Evolutionary conservation across 2,329 filamentous ascomycete species (phyloP).

Genomic region (Microsporum audouinii): DNA sequence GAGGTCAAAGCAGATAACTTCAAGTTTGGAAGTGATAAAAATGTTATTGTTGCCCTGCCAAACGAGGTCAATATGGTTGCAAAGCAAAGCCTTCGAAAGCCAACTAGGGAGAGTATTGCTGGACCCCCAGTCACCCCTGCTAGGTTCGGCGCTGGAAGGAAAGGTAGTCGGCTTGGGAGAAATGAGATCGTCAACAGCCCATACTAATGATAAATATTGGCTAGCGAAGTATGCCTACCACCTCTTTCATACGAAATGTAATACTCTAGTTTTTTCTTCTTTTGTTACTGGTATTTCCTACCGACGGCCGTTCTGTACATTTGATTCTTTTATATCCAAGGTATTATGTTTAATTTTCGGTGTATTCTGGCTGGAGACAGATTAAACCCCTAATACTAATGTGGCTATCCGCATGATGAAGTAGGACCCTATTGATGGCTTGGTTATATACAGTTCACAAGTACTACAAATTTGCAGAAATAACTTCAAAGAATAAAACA

Average conservation of each 20-base stretch:
- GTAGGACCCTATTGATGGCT: not conserved
- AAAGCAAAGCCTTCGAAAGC: slow-evolving; percentile 70
- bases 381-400: not conserved
- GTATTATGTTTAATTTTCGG: not conserved
- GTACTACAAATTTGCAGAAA: too few species aligned
- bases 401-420: not conserved
- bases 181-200: slow-evolving; percentile 75
- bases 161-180: slow-evolving; percentile 45
- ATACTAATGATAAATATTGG: slow-evolving; percentile 32
- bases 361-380: not conserved
- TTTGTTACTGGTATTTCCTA: not conserved
- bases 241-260: not conserved
- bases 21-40: slow-evolving; percentile 93
- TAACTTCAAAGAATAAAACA: not conserved
- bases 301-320: not conserved
- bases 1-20: slow-evolving; percentile 98
- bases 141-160: slow-evolving; percentile 38
- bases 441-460: too few species aligned
- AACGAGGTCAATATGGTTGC: slow-evolving; percentile 98
- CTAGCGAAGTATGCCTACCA: not conserved
- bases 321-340: not conserved
- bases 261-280: not conserved
- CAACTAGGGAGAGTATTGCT: slow-evolving; percentile 87
- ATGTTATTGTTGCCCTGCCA: slow-evolving; percentile 90
- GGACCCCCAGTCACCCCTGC: slow-evolving; percentile 41